Base-by-base conservation (phyloP, 768 basidiomycete species). In the Tylopilus sp. region DNA sequence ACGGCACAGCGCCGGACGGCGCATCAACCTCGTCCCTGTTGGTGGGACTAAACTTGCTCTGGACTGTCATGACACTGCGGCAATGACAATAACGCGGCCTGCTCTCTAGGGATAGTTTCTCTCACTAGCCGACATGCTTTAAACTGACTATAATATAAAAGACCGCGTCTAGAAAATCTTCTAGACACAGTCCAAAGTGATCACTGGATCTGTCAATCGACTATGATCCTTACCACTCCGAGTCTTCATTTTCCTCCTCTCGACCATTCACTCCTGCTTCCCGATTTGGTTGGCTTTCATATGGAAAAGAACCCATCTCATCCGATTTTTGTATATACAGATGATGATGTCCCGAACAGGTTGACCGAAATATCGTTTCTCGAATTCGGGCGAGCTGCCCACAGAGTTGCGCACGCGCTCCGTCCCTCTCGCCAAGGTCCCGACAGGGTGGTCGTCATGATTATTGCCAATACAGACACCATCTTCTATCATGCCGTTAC, bases 401-500 rank as follows among this genome's bases (percentile, higher is more conserved):
- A 36, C 17, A 36, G n/a, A 11, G 21, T 37, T 7, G n/a, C 36
- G 1, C 36, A 19, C 12, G n/a, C 19, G n/a, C 36, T 37, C 11
- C n/a, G 36, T 21, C 36, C 36, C 4, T 6, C n/a, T 17, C n/a
- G 36, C 8, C 7, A 7, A 1, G 19, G 36, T 7, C 8, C n/a
- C 11, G 67, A 56, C 2, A 52, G 52, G 3, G 48, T 63, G 6
- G 50, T 66, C 7, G 58, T 66, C 2, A 59, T 59, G 48, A 8
- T 67, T 24, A 41, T 41, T 17, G 40, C 38, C 12, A 24, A 40
- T 12, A 24, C 22, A 10, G 38, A 40, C 22, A 67, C 66, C 3
- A 37, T 73, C 10, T 58, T 71, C 16, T 66, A 73, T 45, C 68
- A 72, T 40, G 65, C 69, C 2, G 46, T 66, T 14, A 59, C 70